Base-by-base conservation (phyloP, 768 basidiomycete species). In the Suillus hirtellus region DNA sequence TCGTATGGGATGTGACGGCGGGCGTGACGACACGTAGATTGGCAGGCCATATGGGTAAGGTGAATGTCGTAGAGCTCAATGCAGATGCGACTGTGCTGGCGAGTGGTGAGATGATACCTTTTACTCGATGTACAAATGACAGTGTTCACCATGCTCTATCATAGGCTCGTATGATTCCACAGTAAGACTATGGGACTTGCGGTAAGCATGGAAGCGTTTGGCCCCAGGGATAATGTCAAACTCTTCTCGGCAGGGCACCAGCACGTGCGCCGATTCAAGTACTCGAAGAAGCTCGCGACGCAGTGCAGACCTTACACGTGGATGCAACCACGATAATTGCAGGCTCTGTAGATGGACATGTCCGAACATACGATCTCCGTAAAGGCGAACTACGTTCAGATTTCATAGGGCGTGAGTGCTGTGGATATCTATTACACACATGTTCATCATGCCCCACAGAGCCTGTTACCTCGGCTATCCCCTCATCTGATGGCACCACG, bases 141-240 rank as follows among this genome's bases (percentile, higher is more conserved):
- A 46, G 27, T 12, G 40, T 42, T 58, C 24, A 58, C 5, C 24
- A 27, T 49, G 27, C 14, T 60, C 38, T 40, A 60, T 46, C 19
- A n/a, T 50, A 96, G 95, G 93, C 61, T 96, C 95, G 1, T 98
- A 89, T 70, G 96, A 99, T 76, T 86, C 94, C 0, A 94, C 94
- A 12, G 87, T 98, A 42, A 83, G 90, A 67, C 74, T 98, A 40
- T 99, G 95, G 95, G 96, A 99, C 73, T 78, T 97, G 67, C 85
- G 91, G 94, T 94, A 66, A 59, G 82, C 70, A 24, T 63, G 40
- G 21, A 34, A 19, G 49, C 17, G 24, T 63, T 47, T 47, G n/a
- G 38, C 17, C n/a, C 15, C 1, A 31, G 17, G 34, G 27, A n/a
- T 37, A 6, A 58, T 24, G 31, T 24, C 3, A 4, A 40, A 42